Conservation (phyloP, 805 yeast species). For the Zygotorulaspora florentina region DNA sequence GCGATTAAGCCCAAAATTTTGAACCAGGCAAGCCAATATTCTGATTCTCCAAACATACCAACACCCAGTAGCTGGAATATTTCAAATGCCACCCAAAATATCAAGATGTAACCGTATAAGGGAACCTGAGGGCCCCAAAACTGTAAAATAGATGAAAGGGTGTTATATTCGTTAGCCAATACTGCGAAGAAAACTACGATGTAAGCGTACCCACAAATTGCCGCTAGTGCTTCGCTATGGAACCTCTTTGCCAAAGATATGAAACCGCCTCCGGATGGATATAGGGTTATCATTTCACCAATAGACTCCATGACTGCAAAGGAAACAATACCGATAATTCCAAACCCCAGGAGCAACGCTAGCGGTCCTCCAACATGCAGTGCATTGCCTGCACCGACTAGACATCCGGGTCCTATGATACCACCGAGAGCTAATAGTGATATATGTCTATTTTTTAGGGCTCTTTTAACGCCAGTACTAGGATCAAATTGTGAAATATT, state of each 20-base stretch:
- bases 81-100: constrained; percentile 15
- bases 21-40: constrained; percentile 42
- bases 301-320: constrained; percentile 17
- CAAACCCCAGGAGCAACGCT: constrained; percentile 15
- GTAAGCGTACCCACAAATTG: constrained; percentile 12
- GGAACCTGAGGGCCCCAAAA: constrained; percentile 24
- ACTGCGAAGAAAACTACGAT: constrained; percentile 37
- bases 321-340: constrained; percentile 13
- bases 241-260: constrained; percentile 43
- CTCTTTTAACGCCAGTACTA: constrained; percentile 13
- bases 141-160: constrained; percentile 39
- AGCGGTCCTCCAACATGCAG: constrained; percentile 13
- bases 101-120: constrained; percentile 14
- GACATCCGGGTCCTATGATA: constrained; percentile 30
- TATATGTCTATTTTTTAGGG: constrained; percentile 21
- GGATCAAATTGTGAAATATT: constrained; percentile 9
- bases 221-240: constrained; percentile 15
- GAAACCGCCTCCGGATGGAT: constrained; percentile 52
- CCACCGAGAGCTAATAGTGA: constrained; percentile 34
- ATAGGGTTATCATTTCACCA: constrained; percentile 18
- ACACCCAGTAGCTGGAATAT: constrained; percentile 48
- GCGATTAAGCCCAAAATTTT: constrained; percentile 43
- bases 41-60: constrained; percentile 51
- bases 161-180: constrained; percentile 55
- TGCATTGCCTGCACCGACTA: constrained; percentile 28